These are phyloP conservation scores for Pyrus hybrid DNA, from an alignment of 331 rosid genomes.

Conservation along the genomic window DNA sequence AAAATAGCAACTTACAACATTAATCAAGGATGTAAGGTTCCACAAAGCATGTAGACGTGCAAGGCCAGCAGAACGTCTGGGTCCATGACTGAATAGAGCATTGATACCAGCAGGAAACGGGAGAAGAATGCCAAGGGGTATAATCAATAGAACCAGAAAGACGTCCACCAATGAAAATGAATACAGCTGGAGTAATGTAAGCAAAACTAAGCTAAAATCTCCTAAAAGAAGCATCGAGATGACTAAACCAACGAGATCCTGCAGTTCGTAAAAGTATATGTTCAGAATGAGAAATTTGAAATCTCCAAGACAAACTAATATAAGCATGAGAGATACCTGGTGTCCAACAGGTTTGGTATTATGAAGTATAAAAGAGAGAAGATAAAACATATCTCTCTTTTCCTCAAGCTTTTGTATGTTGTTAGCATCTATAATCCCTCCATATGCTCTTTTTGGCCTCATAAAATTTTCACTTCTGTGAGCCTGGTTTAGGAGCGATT, in stretches of 20 bases:
- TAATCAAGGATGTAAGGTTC: constrained; percentile 80
- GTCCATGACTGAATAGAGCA: constrained; percentile 98
- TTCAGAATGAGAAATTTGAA: background rate
- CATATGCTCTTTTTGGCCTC: constrained; percentile 47
- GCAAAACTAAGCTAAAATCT: constrained; percentile 90
- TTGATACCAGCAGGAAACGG: constrained; percentile 98
- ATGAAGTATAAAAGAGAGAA: constrained; percentile 80
- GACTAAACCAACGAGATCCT: constrained; percentile 99
- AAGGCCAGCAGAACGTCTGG: constrained; percentile 95
- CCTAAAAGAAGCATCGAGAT: constrained; percentile 83
- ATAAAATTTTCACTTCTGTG: constrained; percentile 35
- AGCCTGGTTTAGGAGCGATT: constrained; percentile 25
- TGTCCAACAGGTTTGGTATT: constrained; percentile 97
- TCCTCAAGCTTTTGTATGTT: constrained; percentile 69
- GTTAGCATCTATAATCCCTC: constrained; percentile 57
- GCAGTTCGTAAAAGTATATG: constrained; percentile 19
- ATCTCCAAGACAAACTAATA: background rate
- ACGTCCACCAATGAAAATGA: constrained; percentile 81
- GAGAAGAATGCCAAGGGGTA: constrained; percentile 87
- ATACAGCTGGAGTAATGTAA: constrained; percentile 86
- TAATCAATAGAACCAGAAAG: constrained; percentile 77
- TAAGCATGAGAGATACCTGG: constrained; percentile 54
- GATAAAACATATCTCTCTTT: constrained; percentile 78
- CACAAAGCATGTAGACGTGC: constrained; percentile 92
- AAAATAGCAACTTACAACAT: constrained; percentile 60